These are phyloP conservation scores for Cladophialophora exuberans DNA, from an alignment of 2,329 filamentous ascomycete genomes.

Conservation along the genomic window DNA sequence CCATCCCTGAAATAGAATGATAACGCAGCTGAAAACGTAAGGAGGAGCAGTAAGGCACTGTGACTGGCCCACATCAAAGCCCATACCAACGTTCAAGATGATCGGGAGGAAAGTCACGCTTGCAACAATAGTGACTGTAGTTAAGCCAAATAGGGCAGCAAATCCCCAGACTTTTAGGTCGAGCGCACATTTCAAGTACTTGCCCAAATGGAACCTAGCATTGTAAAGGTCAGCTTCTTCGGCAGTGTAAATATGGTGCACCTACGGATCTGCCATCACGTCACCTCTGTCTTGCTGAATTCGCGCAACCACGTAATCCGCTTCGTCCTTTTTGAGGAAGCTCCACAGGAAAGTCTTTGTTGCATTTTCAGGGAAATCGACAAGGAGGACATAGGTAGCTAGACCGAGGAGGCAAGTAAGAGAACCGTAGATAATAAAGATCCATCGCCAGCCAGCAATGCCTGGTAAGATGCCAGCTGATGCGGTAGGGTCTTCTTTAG, in stretches of 20 bases:
- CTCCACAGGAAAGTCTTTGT: constrained; percentile 25
- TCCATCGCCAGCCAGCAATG: constrained; percentile 43
- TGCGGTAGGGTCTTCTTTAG: constrained; percentile 22
- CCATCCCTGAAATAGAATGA: constrained; percentile 65
- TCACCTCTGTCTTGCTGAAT: constrained; percentile 60
- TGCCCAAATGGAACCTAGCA: constrained; percentile 52
- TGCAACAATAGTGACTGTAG: constrained; percentile 58
- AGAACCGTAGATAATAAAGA: constrained; percentile 47
- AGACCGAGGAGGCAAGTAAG: constrained; percentile 46
- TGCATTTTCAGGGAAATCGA: constrained; percentile 45
- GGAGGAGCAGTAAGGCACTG: constrained; percentile 75
- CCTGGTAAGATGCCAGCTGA: constrained; percentile 32
- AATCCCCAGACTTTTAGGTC: constrained; percentile 62
- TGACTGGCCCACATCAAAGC: constrained; percentile 64
- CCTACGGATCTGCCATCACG: constrained; percentile 50
- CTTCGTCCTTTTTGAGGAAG: constrained; percentile 38
- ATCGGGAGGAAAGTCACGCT: constrained; percentile 78
- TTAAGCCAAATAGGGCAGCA: constrained; percentile 53
- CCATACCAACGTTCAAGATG: constrained; percentile 67
- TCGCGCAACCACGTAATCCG: constrained; percentile 43
- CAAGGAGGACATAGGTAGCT: constrained; percentile 47
- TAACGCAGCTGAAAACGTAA: constrained; percentile 58
- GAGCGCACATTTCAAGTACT: constrained; percentile 52
- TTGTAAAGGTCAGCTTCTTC: too few species aligned
- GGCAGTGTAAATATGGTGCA: too few species aligned